These are phyloP conservation scores for Colletotrichum sp. DNA, from an alignment of 2,329 filamentous ascomycete genomes.

Conservation along the genomic window DNA sequence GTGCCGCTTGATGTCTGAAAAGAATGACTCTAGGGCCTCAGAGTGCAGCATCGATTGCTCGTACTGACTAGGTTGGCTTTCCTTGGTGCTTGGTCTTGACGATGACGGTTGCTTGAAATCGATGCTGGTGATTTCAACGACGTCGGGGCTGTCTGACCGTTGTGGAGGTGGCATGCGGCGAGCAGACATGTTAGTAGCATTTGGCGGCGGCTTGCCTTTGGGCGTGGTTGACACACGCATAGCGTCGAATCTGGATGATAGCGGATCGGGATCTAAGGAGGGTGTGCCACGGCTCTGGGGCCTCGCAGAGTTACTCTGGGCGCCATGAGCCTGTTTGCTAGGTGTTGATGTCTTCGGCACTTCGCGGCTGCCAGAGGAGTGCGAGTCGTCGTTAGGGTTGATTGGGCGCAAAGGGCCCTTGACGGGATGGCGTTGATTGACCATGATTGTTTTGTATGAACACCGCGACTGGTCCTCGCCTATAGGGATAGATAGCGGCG, in stretches of 20 bases:
- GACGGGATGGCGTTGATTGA: constrained; percentile 50
- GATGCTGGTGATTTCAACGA: constrained; percentile 16
- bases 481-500: not conserved
- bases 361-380: constrained; percentile 28
- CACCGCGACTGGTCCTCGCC: not conserved
- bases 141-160: constrained; percentile 3
- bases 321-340: constrained; percentile 10
- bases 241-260: constrained; percentile 19
- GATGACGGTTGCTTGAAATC: not conserved
- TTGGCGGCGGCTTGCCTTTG: not conserved
- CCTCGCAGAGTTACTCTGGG: constrained; percentile 31
- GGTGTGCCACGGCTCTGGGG: constrained; percentile 2
- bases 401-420: constrained; percentile 47
- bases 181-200: not conserved
- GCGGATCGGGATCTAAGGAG: constrained; percentile 15
- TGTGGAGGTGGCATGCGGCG: not conserved
- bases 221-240: constrained; percentile 19
- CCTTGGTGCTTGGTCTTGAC: not conserved
- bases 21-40: constrained; percentile 19
- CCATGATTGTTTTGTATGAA: constrained; percentile 39
- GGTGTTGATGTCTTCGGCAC: not conserved
- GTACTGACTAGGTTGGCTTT: not conserved
- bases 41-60: constrained; percentile 18
- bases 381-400: constrained; percentile 34
- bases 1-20: constrained; percentile 13